Conservation (phyloP, 768 basidiomycete species). For the Lactifluus piperatus region DNA sequence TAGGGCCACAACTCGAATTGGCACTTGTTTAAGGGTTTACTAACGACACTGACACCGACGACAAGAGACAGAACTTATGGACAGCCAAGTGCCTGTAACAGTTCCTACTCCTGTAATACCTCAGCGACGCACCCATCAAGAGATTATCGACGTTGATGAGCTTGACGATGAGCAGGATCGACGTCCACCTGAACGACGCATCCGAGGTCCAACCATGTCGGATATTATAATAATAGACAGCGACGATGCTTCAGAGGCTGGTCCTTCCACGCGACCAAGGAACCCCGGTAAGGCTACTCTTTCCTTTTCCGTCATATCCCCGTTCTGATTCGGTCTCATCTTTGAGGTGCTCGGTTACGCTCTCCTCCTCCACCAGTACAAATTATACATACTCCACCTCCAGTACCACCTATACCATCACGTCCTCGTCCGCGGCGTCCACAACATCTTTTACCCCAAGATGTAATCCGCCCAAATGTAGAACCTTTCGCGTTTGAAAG, state of each 20-base stretch:
- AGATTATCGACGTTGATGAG: constrained; percentile 40
- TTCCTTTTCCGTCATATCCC: constrained; percentile 17
- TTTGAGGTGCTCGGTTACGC: constrained; percentile 5
- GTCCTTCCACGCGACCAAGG: constrained; percentile 12
- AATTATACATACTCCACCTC: constrained; percentile 33
- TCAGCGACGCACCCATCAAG: constrained; percentile 18
- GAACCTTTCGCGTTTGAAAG: constrained; percentile 47
- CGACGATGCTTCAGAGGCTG: constrained; percentile 31
- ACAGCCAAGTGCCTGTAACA: background rate
- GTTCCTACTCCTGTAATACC: constrained; percentile 9
- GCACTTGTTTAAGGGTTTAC: background rate
- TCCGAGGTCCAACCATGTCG: background rate
- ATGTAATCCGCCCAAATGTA: constrained; percentile 42
- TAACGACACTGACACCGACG: constrained; percentile 3
- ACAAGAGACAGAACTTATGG: background rate
- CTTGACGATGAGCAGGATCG: constrained; percentile 29
- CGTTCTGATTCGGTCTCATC: background rate
- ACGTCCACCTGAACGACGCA: constrained; percentile 11
- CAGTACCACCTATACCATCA: constrained; percentile 45
- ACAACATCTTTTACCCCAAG: constrained; percentile 23
- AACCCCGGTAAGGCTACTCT: constrained; percentile 9
- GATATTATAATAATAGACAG: constrained; percentile 32
- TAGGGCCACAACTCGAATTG: no score
- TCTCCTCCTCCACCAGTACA: constrained; percentile 20
- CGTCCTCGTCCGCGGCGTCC: constrained; percentile 27